These are phyloP conservation scores for Lasiodiplodia sp. DNA, from an alignment of 2,329 filamentous ascomycete species.

Conservation along the genomic window DNA sequence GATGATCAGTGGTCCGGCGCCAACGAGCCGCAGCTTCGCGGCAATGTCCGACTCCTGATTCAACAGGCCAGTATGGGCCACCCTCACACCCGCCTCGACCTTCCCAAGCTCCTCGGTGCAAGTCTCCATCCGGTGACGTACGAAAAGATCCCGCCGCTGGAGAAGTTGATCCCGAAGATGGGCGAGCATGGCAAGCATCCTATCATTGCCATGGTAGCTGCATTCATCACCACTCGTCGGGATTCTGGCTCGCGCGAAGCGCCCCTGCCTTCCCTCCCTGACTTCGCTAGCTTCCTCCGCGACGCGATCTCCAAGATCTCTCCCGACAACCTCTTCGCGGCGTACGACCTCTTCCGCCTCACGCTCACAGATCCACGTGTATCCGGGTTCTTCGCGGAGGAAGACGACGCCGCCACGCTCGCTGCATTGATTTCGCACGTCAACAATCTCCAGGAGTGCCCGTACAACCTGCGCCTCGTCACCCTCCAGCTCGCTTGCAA, in stretches of 20 bases:
- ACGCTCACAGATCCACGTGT: constrained; percentile 79
- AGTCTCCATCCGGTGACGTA: constrained; percentile 76
- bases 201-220: constrained; percentile 69
- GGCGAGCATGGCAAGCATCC: constrained; percentile 66
- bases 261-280: constrained; percentile 72
- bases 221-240: constrained; percentile 73
- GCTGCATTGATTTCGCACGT: constrained; percentile 64
- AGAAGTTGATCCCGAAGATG: constrained; percentile 83
- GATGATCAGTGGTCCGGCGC: constrained; percentile 84
- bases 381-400: constrained; percentile 83
- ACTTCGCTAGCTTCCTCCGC: constrained; percentile 69
- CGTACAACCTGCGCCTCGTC: constrained; percentile 84
- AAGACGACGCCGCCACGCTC: constrained; percentile 63
- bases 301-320: constrained; percentile 64
- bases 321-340: constrained; percentile 73
- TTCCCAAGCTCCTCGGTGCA: constrained; percentile 73
- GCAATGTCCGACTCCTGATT: constrained; percentile 76
- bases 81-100: constrained; percentile 72
- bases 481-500: constrained; percentile 86
- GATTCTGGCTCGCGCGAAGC: constrained; percentile 68
- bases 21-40: constrained; percentile 64
- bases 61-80: constrained; percentile 79
- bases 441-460: constrained; percentile 64
- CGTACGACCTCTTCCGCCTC: constrained; percentile 84
- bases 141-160: constrained; percentile 77